phyloP scores from a whole-genome alignment of 257 asterid genomes.

The Paraleonurus japonicus region DNA sequence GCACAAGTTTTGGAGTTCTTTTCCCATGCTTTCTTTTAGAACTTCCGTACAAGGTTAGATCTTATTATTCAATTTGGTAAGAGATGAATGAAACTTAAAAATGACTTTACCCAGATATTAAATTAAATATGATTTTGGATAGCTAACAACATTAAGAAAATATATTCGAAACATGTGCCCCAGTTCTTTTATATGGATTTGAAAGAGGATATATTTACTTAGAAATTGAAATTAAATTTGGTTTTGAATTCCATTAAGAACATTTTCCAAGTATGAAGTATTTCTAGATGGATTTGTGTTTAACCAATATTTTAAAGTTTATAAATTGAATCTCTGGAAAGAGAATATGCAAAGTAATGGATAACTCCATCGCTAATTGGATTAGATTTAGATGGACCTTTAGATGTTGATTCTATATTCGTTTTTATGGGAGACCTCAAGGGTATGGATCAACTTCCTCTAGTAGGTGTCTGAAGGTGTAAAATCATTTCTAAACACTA shows the following conservation, averaged over 20 bases:
- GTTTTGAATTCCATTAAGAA: constrained; percentile 1
- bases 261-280: neutral
- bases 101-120: neutral
- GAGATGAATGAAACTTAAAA: constrained; percentile 1
- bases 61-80: neutral
- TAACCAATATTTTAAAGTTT: neutral
- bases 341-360: neutral
- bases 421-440: neutral
- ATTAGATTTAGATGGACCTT: neutral
- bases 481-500: neutral
- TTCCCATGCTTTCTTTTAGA: constrained; percentile 6
- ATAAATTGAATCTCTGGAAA: constrained; percentile 10
- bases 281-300: constrained; percentile 15
- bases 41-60: constrained; percentile 3
- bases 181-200: constrained; percentile 9
- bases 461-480: neutral
- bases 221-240: neutral
- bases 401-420: neutral
- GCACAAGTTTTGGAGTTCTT: neutral
- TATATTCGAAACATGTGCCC: neutral
- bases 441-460: neutral
- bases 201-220: neutral
- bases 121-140: neutral
- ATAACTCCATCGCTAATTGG: neutral
- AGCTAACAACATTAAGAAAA: neutral